Conservation (phyloP, 345 rosid genomes). For the Cardamine chenopodiifolia region DNA sequence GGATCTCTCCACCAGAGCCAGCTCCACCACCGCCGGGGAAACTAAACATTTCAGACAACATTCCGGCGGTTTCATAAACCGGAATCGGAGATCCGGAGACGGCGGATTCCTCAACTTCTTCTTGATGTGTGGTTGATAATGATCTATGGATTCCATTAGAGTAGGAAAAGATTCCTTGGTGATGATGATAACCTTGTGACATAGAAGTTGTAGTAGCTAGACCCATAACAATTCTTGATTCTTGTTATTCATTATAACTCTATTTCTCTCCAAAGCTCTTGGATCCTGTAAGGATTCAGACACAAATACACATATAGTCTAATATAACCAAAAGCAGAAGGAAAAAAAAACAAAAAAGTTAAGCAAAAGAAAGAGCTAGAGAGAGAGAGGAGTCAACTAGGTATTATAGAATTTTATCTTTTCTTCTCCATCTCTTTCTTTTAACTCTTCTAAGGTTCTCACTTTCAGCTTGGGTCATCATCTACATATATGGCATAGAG, state of each 20-base stretch:
- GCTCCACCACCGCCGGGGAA: constrained; percentile 54
- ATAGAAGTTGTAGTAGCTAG: constrained; percentile 34
- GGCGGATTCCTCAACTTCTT: constrained; percentile 35
- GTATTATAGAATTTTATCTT: constrained; percentile 30
- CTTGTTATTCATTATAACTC: constrained; percentile 24
- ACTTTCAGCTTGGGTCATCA: constrained; percentile 44
- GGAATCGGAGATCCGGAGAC: constrained; percentile 51
- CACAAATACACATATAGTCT: constrained; percentile 31
- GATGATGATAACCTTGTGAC: constrained; percentile 46
- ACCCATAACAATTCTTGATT: constrained; percentile 40
- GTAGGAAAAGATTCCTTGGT: constrained; percentile 43
- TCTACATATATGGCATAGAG: constrained; percentile 34
- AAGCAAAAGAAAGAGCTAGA: constrained; percentile 15
- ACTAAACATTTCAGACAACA: constrained; percentile 96
- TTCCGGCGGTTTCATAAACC: constrained; percentile 77
- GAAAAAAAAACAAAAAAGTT: constrained; percentile 2
- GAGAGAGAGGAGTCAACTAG: constrained; percentile 40
- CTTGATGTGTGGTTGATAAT: constrained; percentile 27
- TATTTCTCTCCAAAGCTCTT: constrained; percentile 31
- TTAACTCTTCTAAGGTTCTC: constrained; percentile 35
- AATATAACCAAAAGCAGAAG: not conserved
- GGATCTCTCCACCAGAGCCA: constrained; percentile 45
- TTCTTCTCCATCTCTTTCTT: constrained; percentile 35
- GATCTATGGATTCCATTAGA: constrained; percentile 35
- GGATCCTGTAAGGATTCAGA: constrained; percentile 41